Percentiles rank a stretch among this genome's conserved stretches.
phyloP scores from a whole-genome alignment of 257 asterid species.

The Salvia hispanica region DNA sequence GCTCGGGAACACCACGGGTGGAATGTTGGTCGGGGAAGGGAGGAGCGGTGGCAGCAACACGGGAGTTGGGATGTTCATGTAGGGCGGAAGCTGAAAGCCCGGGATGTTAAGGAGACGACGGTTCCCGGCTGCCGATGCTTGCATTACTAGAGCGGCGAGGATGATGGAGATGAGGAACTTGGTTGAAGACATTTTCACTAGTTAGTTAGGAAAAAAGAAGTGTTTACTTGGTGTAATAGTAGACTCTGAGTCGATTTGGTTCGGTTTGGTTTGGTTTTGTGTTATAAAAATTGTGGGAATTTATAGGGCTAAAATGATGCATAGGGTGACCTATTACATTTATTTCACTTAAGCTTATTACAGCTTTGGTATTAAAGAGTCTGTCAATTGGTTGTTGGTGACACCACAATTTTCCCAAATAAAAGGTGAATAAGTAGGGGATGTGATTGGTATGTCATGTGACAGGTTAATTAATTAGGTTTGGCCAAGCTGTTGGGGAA shows the following conservation, averaged over 20 bases:
- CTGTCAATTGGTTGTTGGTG: constrained; percentile 23
- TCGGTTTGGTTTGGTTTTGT: background rate
- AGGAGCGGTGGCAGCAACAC: background rate
- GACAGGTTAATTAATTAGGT: background rate
- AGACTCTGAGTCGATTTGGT: background rate
- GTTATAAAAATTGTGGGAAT: background rate
- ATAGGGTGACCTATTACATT: background rate
- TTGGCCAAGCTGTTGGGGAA: background rate
- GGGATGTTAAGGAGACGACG: constrained; percentile 34
- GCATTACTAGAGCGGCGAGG: constrained; percentile 28
- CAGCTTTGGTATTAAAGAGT: constrained; percentile 25
- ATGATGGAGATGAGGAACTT: constrained; percentile 28
- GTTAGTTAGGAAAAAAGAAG: background rate
- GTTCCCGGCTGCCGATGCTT: constrained; percentile 21
- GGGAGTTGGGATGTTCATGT: background rate
- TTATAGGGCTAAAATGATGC: constrained; percentile 17
- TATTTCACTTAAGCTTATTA: constrained; percentile 28
- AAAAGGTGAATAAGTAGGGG: no score
- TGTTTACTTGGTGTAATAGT: background rate
- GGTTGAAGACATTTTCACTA: constrained; percentile 30
- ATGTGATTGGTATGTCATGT: background rate
- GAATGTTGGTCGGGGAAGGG: constrained; percentile 12
- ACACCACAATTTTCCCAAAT: constrained; percentile 15
- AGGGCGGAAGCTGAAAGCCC: constrained; percentile 14
- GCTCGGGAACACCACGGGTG: constrained; percentile 31